These are phyloP conservation scores for Fragaria ananassa DNA, from an alignment of 306 rosid genomes.

Conservation along the genomic window DNA sequence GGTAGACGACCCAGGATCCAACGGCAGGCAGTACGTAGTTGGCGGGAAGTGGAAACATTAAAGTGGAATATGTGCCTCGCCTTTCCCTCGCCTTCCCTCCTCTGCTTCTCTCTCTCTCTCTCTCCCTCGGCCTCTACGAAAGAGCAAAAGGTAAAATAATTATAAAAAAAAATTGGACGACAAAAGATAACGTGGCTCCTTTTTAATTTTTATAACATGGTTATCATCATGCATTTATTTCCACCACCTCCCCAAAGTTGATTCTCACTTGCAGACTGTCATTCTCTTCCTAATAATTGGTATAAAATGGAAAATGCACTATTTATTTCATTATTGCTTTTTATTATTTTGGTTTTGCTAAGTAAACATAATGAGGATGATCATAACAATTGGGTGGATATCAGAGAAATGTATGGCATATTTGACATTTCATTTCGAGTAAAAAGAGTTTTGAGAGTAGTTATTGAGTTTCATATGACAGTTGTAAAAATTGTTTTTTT, in stretches of 20 bases:
- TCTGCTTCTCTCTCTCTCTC: slow-evolving; percentile 1
- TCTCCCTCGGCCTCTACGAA: slow-evolving; percentile 9
- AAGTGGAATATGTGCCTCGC: slow-evolving; percentile 46
- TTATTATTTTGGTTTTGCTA: neutral
- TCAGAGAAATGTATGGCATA: too few relatives aligned
- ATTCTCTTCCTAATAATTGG: slow-evolving; percentile 15
- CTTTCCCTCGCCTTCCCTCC: slow-evolving; percentile 27
- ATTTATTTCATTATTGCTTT: neutral
- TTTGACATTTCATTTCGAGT: too few relatives aligned
- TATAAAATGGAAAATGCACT: neutral
- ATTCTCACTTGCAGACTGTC: slow-evolving; percentile 28
- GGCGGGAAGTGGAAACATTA: slow-evolving; percentile 1
- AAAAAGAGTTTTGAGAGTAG: too few relatives aligned
- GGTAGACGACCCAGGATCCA: slow-evolving; percentile 12
- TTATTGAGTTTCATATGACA: too few relatives aligned
- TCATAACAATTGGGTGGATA: too few relatives aligned
- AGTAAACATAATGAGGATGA: too few relatives aligned
- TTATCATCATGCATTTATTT: slow-evolving; percentile 18
- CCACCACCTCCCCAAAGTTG: slow-evolving; percentile 14
- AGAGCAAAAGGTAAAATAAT: neutral
- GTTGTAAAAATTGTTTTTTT: too few relatives aligned
- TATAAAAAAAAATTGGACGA: slow-evolving; percentile 1
- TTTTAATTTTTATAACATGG: neutral
- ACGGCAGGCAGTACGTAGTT: slow-evolving; percentile 13
- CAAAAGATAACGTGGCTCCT: slow-evolving; percentile 18